phyloP scores from a whole-genome alignment of 768 basidiomycete species.

The Macrolepiota albuminosa region DNA sequence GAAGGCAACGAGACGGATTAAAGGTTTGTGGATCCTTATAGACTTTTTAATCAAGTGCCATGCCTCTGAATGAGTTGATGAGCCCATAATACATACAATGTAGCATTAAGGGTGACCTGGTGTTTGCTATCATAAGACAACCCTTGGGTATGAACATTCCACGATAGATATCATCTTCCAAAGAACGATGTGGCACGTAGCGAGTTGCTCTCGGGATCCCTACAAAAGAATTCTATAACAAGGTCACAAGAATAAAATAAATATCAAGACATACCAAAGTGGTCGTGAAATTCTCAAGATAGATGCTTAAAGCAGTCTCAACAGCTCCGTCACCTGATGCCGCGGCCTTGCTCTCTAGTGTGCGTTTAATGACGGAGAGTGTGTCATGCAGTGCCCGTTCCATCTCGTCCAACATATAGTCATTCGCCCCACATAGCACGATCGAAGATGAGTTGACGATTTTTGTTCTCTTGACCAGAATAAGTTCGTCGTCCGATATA shows the following conservation, averaged over 20 bases:
- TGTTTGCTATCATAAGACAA: slow-evolving; percentile 7
- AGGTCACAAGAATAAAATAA: background rate
- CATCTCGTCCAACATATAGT: slow-evolving; percentile 99
- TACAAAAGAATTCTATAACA: slow-evolving; percentile 25
- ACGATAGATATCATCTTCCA: slow-evolving; percentile 4
- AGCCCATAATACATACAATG: background rate
- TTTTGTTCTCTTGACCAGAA: slow-evolving; percentile 96
- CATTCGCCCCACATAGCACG: slow-evolving; percentile 93
- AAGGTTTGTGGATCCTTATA: slow-evolving; percentile 5
- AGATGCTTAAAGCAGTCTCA: slow-evolving; percentile 94
- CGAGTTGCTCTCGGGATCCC: slow-evolving; percentile 98
- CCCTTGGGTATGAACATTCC: slow-evolving; percentile 1
- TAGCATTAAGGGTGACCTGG: background rate
- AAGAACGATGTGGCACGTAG: slow-evolving; percentile 6
- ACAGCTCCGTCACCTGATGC: slow-evolving; percentile 98
- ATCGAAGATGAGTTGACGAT: slow-evolving; percentile 92
- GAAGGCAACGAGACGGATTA: slow-evolving; percentile 6
- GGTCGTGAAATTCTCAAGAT: slow-evolving; percentile 97
- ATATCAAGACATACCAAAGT: slow-evolving; percentile 65
- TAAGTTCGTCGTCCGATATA: slow-evolving; percentile 95
- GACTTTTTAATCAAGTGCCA: slow-evolving; percentile 5
- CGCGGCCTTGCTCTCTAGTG: slow-evolving; percentile 90
- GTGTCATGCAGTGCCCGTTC: slow-evolving; percentile 95
- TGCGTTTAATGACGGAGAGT: slow-evolving; percentile 92
- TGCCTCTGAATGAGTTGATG: background rate